These are phyloP conservation scores for Verticillium longisporum DNA, from an alignment of 2,329 filamentous ascomycete genomes.

Conservation along the genomic window DNA sequence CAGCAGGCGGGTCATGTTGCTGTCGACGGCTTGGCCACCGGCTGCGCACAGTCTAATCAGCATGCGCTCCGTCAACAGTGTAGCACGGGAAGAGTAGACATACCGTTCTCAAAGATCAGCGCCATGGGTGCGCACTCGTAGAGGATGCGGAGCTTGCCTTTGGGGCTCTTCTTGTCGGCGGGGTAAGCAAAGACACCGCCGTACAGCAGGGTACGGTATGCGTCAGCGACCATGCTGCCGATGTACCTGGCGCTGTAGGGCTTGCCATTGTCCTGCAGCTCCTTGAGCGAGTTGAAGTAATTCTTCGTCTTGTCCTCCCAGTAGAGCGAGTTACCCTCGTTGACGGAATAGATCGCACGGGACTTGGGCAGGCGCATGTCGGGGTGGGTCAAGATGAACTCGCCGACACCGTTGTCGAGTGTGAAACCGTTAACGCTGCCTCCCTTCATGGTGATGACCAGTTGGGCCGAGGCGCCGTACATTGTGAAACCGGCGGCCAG, in stretches of 20 bases:
- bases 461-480: constrained; percentile 94
- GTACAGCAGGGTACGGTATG: constrained; percentile 91
- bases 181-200: constrained; percentile 97
- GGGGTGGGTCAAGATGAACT: constrained; percentile 97
- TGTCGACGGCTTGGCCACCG: constrained; percentile 86
- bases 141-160: constrained; percentile 93
- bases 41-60: constrained; percentile 44
- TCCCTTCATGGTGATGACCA: constrained; percentile 95
- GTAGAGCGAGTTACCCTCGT: constrained; percentile 96
- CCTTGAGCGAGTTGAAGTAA: constrained; percentile 88
- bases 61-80: not conserved
- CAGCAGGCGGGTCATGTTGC: constrained; percentile 85
- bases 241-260: constrained; percentile 96
- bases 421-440: constrained; percentile 96
- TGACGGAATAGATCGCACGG: constrained; percentile 91
- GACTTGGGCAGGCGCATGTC: constrained; percentile 80
- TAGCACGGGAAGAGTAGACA: constrained; percentile 25
- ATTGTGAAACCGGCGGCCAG: constrained; percentile 98
- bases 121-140: constrained; percentile 99
- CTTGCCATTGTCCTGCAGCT: constrained; percentile 66
- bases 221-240: constrained; percentile 96
- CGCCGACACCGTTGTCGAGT: constrained; percentile 89
- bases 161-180: constrained; percentile 95
- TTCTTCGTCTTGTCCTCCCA: constrained; percentile 83
- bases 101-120: constrained; percentile 96